These are phyloP conservation scores for Tinospora cordifolia DNA, from an alignment of 164 flowering plant genomes.

Conservation along the genomic window DNA sequence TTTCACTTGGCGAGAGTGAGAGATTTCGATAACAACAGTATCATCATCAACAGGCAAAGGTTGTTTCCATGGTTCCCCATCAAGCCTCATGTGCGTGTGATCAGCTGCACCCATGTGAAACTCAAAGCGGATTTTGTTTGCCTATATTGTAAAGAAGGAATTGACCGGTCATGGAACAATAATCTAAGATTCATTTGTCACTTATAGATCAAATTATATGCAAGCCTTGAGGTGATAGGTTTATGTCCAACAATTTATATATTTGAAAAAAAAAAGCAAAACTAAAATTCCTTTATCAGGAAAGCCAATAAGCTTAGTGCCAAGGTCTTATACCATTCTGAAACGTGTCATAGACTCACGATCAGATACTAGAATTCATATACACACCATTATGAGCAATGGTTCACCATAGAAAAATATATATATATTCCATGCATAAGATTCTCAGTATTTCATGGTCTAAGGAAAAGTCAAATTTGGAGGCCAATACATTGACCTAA, in stretches of 20 bases:
- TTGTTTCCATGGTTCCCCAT: conserved; percentile 98
- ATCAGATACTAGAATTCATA: neutral
- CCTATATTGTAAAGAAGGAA: conserved; percentile 31
- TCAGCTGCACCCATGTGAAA: conserved; percentile 71
- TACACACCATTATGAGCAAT: neutral
- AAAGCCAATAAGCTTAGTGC: neutral
- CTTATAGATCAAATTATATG: neutral
- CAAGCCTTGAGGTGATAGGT: neutral
- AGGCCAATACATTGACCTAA: no score
- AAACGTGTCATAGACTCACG: neutral
- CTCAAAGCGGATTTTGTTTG: conserved; percentile 69
- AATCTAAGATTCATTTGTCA: neutral
- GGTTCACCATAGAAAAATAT: no score
- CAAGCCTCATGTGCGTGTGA: conserved; percentile 80
- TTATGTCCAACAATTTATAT: neutral
- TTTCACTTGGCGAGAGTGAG: conserved; percentile 66
- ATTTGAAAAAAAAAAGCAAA: neutral
- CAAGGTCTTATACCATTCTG: neutral
- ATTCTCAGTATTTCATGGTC: no score
- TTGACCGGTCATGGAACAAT: neutral
- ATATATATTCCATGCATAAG: no score
- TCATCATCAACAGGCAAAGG: conserved; percentile 84
- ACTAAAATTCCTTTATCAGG: neutral
- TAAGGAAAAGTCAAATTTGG: no score
- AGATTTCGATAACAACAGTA: conserved; percentile 67